A percentile compares a stretch with the other conserved stretches of the same genome.
Evolutionary conservation across 768 basidiomycete species (phyloP).

Genomic region (Tylopilus cervinicoccineus): DNA sequence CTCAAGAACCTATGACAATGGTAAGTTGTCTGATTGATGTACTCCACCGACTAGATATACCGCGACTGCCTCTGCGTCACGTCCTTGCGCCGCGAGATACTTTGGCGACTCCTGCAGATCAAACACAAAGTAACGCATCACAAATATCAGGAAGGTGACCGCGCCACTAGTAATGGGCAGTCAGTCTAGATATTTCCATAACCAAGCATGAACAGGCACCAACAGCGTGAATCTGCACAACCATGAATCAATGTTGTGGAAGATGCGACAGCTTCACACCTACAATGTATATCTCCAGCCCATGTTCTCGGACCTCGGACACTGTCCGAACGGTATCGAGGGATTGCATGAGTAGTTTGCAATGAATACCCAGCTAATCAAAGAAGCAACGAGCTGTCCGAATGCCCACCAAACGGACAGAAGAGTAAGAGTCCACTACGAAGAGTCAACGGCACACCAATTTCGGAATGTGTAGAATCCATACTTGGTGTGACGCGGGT

Average conservation of each 20-base stretch:
- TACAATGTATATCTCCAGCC: constrained; percentile 59
- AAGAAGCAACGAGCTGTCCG: constrained; percentile 47
- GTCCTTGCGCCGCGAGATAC: constrained; percentile 53
- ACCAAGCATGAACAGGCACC: constrained; percentile 12
- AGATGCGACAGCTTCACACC: neutral
- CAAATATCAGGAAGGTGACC: constrained; percentile 50
- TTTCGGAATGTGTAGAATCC: neutral
- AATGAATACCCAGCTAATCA: constrained; percentile 54
- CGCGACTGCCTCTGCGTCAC: constrained; percentile 52
- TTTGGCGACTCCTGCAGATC: constrained; percentile 60
- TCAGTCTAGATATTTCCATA: constrained; percentile 1
- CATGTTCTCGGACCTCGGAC: constrained; percentile 48
- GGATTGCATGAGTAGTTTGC: constrained; percentile 49
- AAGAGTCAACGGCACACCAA: neutral
- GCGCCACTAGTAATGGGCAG: constrained; percentile 33
- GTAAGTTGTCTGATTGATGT: neutral
- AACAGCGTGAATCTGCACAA: constrained; percentile 38
- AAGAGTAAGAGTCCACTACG: constrained; percentile 51
- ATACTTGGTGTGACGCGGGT: constrained; percentile 38
- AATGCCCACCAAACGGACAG: constrained; percentile 54
- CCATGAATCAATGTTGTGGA: neutral
- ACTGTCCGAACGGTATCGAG: constrained; percentile 33
- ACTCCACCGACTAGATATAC: constrained; percentile 18
- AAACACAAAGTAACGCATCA: constrained; percentile 53
- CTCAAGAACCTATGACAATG: constrained; percentile 38